phyloP scores from a whole-genome alignment of 75 land plant species.

The Picea sitchensis region DNA sequence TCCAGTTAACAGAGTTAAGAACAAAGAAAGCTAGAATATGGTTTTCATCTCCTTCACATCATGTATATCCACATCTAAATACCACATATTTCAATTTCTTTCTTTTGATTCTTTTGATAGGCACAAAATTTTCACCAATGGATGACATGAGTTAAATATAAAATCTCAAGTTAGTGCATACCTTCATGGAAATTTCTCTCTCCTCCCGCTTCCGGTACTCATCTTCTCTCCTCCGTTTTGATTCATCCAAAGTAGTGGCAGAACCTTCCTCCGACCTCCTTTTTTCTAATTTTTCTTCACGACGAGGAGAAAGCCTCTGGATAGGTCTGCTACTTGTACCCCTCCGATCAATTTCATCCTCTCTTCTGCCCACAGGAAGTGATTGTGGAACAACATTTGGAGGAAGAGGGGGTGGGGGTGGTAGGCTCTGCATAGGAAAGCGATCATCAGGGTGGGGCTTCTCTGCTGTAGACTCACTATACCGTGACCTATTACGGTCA shows the following conservation, averaged over 20 bases:
- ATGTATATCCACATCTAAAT: neutral
- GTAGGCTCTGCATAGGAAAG: slow-evolving; percentile 71
- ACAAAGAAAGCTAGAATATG: neutral
- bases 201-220: slow-evolving; percentile 90
- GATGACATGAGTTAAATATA: neutral
- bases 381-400: slow-evolving; percentile 84
- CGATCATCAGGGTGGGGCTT: slow-evolving; percentile 73
- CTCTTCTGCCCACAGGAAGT: slow-evolving; percentile 57
- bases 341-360: slow-evolving; percentile 78
- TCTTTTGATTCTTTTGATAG: neutral
- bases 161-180: slow-evolving; percentile 12
- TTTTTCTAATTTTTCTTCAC: slow-evolving; percentile 80
- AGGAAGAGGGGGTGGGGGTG: slow-evolving; percentile 94
- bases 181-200: slow-evolving; percentile 75
- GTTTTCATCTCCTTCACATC: no score
- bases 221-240: slow-evolving; percentile 83
- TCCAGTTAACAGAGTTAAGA: neutral
- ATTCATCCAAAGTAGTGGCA: slow-evolving; percentile 48
- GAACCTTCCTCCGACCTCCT: slow-evolving; percentile 74
- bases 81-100: neutral
- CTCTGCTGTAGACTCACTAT: slow-evolving; percentile 55
- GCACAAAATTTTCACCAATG: neutral
- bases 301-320: slow-evolving; percentile 74
- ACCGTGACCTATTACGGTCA: slow-evolving; percentile 58
- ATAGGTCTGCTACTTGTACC: slow-evolving; percentile 45